Percentiles rank a stretch among this genome's conserved stretches.
Conservation (phyloP, 2,329 filamentous ascomycete genomes). For the Claviceps quebecensis region DNA sequence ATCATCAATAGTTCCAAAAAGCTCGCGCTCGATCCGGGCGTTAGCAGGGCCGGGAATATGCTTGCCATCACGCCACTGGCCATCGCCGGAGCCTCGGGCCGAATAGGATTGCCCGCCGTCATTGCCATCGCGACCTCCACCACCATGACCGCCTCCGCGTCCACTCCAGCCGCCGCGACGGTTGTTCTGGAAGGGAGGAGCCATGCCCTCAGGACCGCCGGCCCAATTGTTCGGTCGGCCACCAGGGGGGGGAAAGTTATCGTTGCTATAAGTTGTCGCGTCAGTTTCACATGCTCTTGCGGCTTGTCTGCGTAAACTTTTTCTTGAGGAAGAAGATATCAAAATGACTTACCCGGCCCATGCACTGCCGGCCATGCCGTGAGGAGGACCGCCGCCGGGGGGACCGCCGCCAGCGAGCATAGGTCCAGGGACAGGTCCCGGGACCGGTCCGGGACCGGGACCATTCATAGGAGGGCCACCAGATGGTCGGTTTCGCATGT, state of each 20-base stretch:
- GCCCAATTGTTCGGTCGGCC: conserved; percentile 22
- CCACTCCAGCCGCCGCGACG: conserved; percentile 20
- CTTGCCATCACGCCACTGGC: conserved; percentile 93
- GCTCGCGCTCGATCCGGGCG: conserved; percentile 81
- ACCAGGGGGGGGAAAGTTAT: conserved; percentile 10
- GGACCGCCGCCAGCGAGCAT: conserved; percentile 23
- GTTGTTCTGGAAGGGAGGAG: conserved; percentile 13
- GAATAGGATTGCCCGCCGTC: conserved; percentile 38
- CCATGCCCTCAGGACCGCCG: conserved; percentile 12
- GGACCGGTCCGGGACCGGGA: not conserved
- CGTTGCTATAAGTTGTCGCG: not conserved
- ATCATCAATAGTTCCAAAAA: conserved; percentile 84
- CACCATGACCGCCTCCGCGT: conserved; percentile 20
- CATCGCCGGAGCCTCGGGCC: conserved; percentile 78
- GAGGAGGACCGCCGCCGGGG: conserved; percentile 10
- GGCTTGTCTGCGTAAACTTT: not conserved
- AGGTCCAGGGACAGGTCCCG: conserved; percentile 18
- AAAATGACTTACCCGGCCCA: conserved; percentile 35
- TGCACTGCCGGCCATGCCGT: conserved; percentile 32
- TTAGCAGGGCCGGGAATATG: conserved; percentile 84
- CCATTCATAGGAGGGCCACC: conserved; percentile 2
- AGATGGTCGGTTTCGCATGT: conserved; percentile 49
- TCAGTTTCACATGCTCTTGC: not conserved
- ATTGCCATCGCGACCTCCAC: conserved; percentile 24
- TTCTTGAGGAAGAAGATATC: not conserved